These are phyloP conservation scores for Hemisphaericaspora nanyangensis DNA, from an alignment of 805 yeast genomes.

Conservation along the genomic window DNA sequence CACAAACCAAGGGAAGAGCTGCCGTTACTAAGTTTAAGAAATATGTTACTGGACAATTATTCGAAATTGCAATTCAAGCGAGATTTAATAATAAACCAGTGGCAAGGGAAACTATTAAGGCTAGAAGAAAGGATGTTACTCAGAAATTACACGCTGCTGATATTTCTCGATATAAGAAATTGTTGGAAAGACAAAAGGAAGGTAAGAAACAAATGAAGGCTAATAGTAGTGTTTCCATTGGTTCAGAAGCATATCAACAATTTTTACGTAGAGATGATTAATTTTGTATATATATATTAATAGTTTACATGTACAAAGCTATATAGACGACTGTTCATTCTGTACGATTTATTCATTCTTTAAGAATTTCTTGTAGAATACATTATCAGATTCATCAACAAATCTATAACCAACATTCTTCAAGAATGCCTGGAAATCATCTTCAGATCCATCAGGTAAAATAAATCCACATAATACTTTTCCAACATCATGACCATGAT, in stretches of 20 bases:
- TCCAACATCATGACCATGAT: slow-evolving; percentile 94
- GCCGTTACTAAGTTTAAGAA: slow-evolving; percentile 82
- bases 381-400: slow-evolving; percentile 78
- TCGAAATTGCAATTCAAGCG: slow-evolving; percentile 92
- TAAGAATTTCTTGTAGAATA: slow-evolving; percentile 80
- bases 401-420: slow-evolving; percentile 70
- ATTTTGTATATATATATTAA: slow-evolving; percentile 8
- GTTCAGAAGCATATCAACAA: slow-evolving; percentile 86
- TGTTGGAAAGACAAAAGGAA: slow-evolving; percentile 84
- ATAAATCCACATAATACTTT: slow-evolving; percentile 86
- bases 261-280: slow-evolving; percentile 49
- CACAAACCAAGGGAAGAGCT: slow-evolving; percentile 67
- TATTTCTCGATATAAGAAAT: slow-evolving; percentile 82
- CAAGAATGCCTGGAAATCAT: slow-evolving; percentile 66
- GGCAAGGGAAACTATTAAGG: slow-evolving; percentile 91
- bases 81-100: slow-evolving; percentile 72
- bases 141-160: slow-evolving; percentile 93
- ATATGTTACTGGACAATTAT: slow-evolving; percentile 75
- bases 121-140: slow-evolving; percentile 90
- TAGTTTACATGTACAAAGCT: not conserved
- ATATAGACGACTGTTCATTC: not conserved
- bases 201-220: slow-evolving; percentile 85
- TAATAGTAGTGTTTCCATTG: slow-evolving; percentile 72
- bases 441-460: slow-evolving; percentile 57
- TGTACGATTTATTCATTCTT: slow-evolving; percentile 8